Conservation (phyloP, 2,329 filamentous ascomycete genomes). For the Fonsecaea nubica region DNA sequence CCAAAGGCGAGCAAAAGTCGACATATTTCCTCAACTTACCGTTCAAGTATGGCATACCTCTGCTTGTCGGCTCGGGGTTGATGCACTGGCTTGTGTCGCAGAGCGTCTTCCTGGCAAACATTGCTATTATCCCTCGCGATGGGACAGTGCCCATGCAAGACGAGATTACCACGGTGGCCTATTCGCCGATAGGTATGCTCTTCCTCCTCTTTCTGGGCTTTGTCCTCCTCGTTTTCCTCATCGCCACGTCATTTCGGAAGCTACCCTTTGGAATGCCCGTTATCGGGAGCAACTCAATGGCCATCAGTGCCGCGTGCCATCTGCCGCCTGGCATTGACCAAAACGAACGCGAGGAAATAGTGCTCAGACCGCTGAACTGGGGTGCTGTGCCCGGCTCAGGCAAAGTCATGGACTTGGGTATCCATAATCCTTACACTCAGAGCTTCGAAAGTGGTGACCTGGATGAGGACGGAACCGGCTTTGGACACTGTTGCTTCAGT, state of each 20-base stretch:
- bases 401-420: slow-evolving; percentile 28
- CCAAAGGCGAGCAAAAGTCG: slow-evolving; percentile 46
- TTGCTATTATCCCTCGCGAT: slow-evolving; percentile 38
- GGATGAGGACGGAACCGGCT: slow-evolving; percentile 24
- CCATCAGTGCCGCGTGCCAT: slow-evolving; percentile 47
- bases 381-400: slow-evolving; percentile 31
- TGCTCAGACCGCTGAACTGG: slow-evolving; percentile 40
- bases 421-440: slow-evolving; percentile 18
- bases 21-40: slow-evolving; percentile 55
- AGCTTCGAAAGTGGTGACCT: slow-evolving; percentile 21
- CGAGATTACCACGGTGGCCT: slow-evolving; percentile 39
- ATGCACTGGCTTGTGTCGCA: slow-evolving; percentile 60
- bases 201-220: slow-evolving; percentile 31
- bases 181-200: slow-evolving; percentile 40
- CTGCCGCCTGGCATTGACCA: slow-evolving; percentile 27
- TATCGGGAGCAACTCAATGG: slow-evolving; percentile 44
- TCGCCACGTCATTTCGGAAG: slow-evolving; percentile 33
- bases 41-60: slow-evolving; percentile 52
- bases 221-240: slow-evolving; percentile 34
- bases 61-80: slow-evolving; percentile 46
- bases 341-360: slow-evolving; percentile 34
- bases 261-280: slow-evolving; percentile 43
- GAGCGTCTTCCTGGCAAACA: slow-evolving; percentile 53
- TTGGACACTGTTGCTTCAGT: slow-evolving; percentile 41
- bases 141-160: slow-evolving; percentile 33